A percentile compares a stretch with the other conserved stretches of the same genome.
Evolutionary conservation across 208 protist genomes (phyloP).

Genomic region (Wallacemonas rigidus): DNA sequence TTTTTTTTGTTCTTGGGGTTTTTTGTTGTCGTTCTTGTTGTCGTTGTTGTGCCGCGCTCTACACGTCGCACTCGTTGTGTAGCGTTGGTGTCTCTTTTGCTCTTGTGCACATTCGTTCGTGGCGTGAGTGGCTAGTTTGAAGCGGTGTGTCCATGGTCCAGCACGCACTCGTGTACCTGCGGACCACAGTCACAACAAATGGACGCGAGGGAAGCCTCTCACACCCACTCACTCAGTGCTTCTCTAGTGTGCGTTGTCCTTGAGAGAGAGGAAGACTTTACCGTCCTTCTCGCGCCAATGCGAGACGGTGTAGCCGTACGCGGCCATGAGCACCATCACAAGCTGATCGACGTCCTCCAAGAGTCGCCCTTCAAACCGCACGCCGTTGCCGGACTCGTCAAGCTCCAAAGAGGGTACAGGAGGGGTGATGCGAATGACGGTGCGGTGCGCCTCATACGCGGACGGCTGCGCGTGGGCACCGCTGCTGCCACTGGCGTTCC

Average conservation of each 20-base stretch:
- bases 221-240: not conserved
- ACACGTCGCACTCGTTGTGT: too few relatives aligned
- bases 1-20: too few relatives aligned
- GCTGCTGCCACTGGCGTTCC: not conserved
- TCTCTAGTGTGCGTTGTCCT: not conserved
- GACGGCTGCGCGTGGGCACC: not conserved
- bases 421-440: conserved; percentile 37
- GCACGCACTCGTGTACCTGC: too few relatives aligned
- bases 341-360: conserved; percentile 62
- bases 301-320: conserved; percentile 68
- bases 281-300: conserved; percentile 64
- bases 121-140: too few relatives aligned
- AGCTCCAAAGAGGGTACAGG: conserved; percentile 44
- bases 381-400: conserved; percentile 21
- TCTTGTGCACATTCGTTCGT: too few relatives aligned
- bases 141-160: too few relatives aligned
- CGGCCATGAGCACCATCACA: conserved; percentile 51
- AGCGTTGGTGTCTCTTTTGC: too few relatives aligned
- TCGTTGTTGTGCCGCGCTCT: too few relatives aligned
- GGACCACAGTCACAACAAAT: too few relatives aligned
- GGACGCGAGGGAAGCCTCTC: too few relatives aligned
- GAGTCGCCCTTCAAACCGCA: conserved; percentile 29
- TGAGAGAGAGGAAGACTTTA: conserved; percentile 50
- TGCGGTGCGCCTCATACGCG: not conserved
- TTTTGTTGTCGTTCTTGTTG: too few relatives aligned